These are phyloP conservation scores for Rhizophora apiculata DNA, from an alignment of 345 rosid genomes.

Conservation along the genomic window DNA sequence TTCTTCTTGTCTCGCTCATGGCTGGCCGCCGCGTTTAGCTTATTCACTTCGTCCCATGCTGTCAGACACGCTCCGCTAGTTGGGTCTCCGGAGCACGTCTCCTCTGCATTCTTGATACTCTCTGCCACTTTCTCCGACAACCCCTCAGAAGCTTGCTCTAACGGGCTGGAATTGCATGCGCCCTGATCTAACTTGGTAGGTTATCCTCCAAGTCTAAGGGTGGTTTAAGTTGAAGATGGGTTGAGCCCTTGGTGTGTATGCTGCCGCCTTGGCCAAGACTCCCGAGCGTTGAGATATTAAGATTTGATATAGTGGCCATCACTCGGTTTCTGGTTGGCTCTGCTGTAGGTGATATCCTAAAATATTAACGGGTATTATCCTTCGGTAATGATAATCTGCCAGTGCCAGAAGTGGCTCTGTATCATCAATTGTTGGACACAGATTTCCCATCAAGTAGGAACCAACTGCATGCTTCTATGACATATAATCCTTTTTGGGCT, in stretches of 20 bases:
- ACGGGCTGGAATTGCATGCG: conserved; percentile 36
- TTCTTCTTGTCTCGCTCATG: conserved; percentile 85
- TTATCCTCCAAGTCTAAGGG: conserved; percentile 27
- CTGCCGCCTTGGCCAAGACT: conserved; percentile 25
- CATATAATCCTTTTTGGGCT: no score
- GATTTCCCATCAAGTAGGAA: no score
- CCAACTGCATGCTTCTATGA: no score
- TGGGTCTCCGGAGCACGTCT: conserved; percentile 67
- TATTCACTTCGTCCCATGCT: conserved; percentile 99
- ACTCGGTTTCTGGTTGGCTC: not conserved
- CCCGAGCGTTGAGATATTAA: conserved; percentile 49
- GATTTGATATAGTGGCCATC: conserved; percentile 58
- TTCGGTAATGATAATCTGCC: no score
- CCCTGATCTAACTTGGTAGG: conserved; percentile 13
- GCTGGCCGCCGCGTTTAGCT: conserved; percentile 96
- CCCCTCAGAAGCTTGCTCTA: conserved; percentile 65
- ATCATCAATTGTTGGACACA: no score
- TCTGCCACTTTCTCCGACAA: conserved; percentile 69
- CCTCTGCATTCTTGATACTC: conserved; percentile 84
- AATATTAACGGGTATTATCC: no score
- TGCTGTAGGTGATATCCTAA: not conserved
- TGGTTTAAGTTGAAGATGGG: conserved; percentile 26
- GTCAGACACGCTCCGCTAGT: conserved; percentile 92
- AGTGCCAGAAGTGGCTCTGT: no score
- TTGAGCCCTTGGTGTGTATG: conserved; percentile 25